Evolutionary conservation across 306 rosid species (phyloP), one percentile per base, ranked within the genome.

Genomic region (Geum urbanum): DNA sequence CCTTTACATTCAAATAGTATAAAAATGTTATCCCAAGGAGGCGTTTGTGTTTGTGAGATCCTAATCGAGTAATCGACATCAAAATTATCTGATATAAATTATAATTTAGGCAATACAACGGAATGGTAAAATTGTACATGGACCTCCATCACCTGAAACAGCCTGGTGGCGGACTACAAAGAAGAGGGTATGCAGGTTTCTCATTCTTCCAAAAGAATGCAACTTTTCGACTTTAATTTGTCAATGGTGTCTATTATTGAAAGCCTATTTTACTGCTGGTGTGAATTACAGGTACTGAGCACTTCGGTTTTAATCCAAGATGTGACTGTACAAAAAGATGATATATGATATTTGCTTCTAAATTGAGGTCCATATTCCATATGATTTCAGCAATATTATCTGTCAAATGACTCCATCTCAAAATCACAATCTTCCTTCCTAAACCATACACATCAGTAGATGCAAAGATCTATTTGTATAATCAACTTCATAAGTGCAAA

Each of bases 181-280:
- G 35, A 50, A 67, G 45, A 48, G n/a, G 46, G 71, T 49, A 5
- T 66, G 24, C n/a, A 63, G 67, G 37, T 50, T n/a, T 67, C 7
- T 5, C 60, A 9, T 37, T 66, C 57, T 16, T 49, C 49, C 7
- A 49, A 19, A 16, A 15, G 9, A 32, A 32, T 4, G 10, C 3
- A 35, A 15, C 32, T 50, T 67, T 49, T 9, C 18, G 8, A 47
- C 9, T 48, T 5, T 16, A 67, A 32, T 51, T 50, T 67, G 55
- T 27, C 2, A 2, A 16, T 27, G 15, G 27, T 51, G 19, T 32
- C 27, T 53, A 24, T 51, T 32, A 19, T 13, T 52, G 2, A 20
- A 13, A 13, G 19, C 4, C 41, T 22, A 20, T 13, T 16, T 65
- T 35, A 54, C 54, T 8, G 48, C 37, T 2, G 2, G 27, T 40